A percentile compares a stretch with the other conserved stretches of the same genome.
These are phyloP conservation scores for Claviceps sp. DNA, from an alignment of 2,329 filamentous ascomycete genomes.

Conservation along the genomic window DNA sequence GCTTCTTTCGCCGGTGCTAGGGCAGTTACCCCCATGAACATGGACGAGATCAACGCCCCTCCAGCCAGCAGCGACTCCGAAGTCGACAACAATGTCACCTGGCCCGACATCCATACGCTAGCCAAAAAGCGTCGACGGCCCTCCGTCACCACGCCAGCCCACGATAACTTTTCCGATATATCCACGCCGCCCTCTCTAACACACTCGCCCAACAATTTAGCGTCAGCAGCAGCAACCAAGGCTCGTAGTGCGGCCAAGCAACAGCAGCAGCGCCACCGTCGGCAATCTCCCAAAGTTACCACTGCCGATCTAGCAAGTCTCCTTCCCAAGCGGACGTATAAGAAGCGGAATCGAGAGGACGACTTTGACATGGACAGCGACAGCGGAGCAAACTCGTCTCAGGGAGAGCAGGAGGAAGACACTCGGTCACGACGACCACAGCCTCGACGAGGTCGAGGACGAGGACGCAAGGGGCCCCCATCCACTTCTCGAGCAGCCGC, in stretches of 20 bases:
- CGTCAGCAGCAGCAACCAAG: slow-evolving; percentile 12
- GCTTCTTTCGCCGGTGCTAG: slow-evolving; percentile 16
- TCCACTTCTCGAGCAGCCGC: too few species aligned
- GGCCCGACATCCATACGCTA: slow-evolving; percentile 39
- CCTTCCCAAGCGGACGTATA: slow-evolving; percentile 38
- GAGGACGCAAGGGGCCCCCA: slow-evolving; percentile 14
- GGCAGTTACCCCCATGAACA: slow-evolving; percentile 29
- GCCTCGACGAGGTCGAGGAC: neutral
- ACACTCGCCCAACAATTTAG: slow-evolving; percentile 45
- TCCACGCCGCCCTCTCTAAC: slow-evolving; percentile 54
- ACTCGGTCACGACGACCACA: neutral
- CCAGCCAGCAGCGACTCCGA: slow-evolving; percentile 40
- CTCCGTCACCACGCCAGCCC: slow-evolving; percentile 23
- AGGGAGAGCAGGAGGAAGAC: slow-evolving; percentile 40
- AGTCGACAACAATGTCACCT: slow-evolving; percentile 27
- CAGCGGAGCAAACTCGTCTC: slow-evolving; percentile 34
- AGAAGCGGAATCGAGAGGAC: slow-evolving; percentile 20
- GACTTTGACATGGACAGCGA: slow-evolving; percentile 30
- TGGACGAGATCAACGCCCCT: slow-evolving; percentile 39
- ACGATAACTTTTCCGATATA: slow-evolving; percentile 32
- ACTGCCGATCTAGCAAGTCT: slow-evolving; percentile 41
- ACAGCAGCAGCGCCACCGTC: slow-evolving; percentile 19
- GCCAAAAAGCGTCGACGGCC: slow-evolving; percentile 31
- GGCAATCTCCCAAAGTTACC: slow-evolving; percentile 30
- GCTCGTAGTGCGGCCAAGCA: slow-evolving; percentile 19